A percentile compares a stretch with the other conserved stretches of the same genome.
These are phyloP conservation scores for Obelidium mucronatum DNA, from an alignment of 192 early-diverging fungal genomes.

Conservation along the genomic window DNA sequence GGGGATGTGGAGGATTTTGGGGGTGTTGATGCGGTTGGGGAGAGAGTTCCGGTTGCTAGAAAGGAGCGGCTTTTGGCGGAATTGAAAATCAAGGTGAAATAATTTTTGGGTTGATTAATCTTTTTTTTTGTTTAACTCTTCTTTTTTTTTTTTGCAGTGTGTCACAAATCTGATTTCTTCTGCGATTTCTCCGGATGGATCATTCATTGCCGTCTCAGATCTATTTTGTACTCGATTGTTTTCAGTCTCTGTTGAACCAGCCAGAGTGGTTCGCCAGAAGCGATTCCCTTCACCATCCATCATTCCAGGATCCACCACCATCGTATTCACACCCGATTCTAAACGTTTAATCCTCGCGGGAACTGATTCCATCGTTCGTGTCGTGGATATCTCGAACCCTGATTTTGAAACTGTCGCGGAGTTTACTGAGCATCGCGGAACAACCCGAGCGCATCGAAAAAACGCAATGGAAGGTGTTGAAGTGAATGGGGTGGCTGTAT, in stretches of 20 bases:
- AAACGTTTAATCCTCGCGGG: constrained; percentile 78
- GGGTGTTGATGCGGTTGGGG: constrained; percentile 51
- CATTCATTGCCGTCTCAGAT: constrained; percentile 85
- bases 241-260: constrained; percentile 8
- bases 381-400: constrained; percentile 72
- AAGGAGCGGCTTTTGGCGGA: constrained; percentile 75
- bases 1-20: background rate
- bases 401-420: constrained; percentile 68
- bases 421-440: constrained; percentile 73
- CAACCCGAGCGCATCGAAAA: background rate
- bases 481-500: background rate
- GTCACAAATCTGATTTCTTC: constrained; percentile 73
- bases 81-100: constrained; percentile 72
- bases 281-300: constrained; percentile 22
- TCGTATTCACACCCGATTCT: constrained; percentile 85
- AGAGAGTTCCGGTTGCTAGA: constrained; percentile 38
- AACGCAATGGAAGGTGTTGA: constrained; percentile 26
- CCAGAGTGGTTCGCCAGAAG: constrained; percentile 8
- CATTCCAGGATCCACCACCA: constrained; percentile 68
- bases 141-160: constrained; percentile 40
- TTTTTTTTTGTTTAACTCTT: background rate
- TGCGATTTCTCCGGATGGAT: constrained; percentile 81
- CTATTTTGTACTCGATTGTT: constrained; percentile 62
- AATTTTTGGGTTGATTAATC: background rate
- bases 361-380: constrained; percentile 73